Percentiles rank a stretch among this genome's conserved stretches.
Evolutionary conservation across 192 early-diverging fungal genomes (phyloP).

Genomic region (Linnemannia exigua): DNA sequence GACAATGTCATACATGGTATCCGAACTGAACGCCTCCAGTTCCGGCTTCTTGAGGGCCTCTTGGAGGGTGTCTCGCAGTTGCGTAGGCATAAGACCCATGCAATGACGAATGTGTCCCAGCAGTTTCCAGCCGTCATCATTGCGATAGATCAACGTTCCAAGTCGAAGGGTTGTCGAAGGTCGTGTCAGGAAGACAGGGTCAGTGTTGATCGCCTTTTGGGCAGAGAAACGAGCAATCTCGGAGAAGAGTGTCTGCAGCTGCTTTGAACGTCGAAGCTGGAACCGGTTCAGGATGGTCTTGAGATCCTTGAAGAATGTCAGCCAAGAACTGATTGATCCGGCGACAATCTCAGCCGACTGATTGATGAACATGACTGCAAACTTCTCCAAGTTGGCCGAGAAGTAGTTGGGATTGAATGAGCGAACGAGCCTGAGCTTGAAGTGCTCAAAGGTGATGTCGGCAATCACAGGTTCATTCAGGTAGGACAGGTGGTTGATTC

Average conservation of each 20-base stretch:
- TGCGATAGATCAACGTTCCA: slow-evolving; percentile 71
- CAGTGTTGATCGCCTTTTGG: slow-evolving; percentile 58
- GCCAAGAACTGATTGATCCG: slow-evolving; percentile 78
- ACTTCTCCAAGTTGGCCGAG: slow-evolving; percentile 55
- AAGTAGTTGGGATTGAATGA: slow-evolving; percentile 64
- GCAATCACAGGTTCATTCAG: slow-evolving; percentile 65
- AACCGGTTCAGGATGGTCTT: slow-evolving; percentile 64
- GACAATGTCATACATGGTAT: slow-evolving; percentile 63
- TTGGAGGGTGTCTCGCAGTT: slow-evolving; percentile 55
- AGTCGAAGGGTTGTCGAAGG: slow-evolving; percentile 75
- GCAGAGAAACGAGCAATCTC: slow-evolving; percentile 67
- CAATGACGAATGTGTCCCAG: slow-evolving; percentile 75
- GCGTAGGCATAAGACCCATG: slow-evolving; percentile 59
- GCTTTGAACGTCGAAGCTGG: slow-evolving; percentile 59
- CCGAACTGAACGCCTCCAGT: slow-evolving; percentile 51
- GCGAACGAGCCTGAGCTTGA: slow-evolving; percentile 64
- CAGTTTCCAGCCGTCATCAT: slow-evolving; percentile 84
- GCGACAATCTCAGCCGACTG: slow-evolving; percentile 81
- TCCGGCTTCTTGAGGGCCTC: slow-evolving; percentile 59
- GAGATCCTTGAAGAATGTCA: slow-evolving; percentile 71
- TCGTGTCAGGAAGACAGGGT: slow-evolving; percentile 76
- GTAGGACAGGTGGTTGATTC: slow-evolving; percentile 45
- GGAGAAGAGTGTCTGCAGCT: slow-evolving; percentile 70
- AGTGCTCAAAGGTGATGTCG: slow-evolving; percentile 58
- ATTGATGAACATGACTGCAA: slow-evolving; percentile 72